These are phyloP conservation scores for Globisporangium viniferum DNA, from an alignment of 352 stramenopile species.

Conservation along the genomic window DNA sequence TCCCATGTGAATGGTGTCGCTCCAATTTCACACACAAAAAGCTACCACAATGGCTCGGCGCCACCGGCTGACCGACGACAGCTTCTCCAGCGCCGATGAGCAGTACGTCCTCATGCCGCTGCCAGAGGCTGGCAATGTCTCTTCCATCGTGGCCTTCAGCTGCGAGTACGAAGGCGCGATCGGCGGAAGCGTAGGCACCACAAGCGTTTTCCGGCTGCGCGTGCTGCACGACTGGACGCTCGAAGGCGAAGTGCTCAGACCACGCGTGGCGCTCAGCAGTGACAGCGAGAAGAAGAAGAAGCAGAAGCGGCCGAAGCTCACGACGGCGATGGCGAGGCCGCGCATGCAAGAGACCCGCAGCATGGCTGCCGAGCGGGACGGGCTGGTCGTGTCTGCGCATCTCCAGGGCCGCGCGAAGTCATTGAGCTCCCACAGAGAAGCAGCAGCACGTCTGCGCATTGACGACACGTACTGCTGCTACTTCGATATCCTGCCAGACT, in stretches of 20 bases:
- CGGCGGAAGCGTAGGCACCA: slow-evolving; percentile 29
- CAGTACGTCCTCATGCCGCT: slow-evolving; percentile 6
- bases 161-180: slow-evolving; percentile 48
- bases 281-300: slow-evolving; percentile 10
- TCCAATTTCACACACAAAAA: neutral
- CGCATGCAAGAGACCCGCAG: neutral
- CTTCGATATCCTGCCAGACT: slow-evolving; percentile 29
- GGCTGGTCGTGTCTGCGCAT: slow-evolving; percentile 4
- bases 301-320: slow-evolving; percentile 28
- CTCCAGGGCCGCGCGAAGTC: slow-evolving; percentile 19
- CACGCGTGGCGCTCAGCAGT: neutral
- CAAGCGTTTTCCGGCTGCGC: slow-evolving; percentile 34
- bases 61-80: neutral
- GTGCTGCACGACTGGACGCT: slow-evolving; percentile 36
- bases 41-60: neutral
- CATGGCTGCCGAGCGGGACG: neutral
- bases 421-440: slow-evolving; percentile 4
- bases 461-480: slow-evolving; percentile 39
- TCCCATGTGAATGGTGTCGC: neutral
- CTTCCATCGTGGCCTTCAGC: slow-evolving; percentile 17
- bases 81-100: neutral
- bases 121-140: neutral
- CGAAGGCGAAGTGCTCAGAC: slow-evolving; percentile 31
- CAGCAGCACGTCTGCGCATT: neutral
- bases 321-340: neutral